phyloP scores from a whole-genome alignment of 129 eudicot genomes.

The Flaveria trinervia region DNA sequence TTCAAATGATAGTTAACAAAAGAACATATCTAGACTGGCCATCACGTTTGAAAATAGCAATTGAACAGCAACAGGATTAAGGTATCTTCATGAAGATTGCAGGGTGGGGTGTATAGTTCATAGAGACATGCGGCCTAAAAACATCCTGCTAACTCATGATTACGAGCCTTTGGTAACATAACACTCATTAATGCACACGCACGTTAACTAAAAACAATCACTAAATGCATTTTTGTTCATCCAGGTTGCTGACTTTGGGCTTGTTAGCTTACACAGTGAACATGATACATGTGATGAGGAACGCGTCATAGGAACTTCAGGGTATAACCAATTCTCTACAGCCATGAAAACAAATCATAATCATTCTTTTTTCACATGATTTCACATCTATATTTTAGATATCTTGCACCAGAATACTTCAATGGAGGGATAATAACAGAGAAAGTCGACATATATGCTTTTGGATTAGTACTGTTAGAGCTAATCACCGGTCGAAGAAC shows the following conservation, averaged over 20 bases:
- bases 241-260: conserved; percentile 96
- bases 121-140: conserved; percentile 80
- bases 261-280: conserved; percentile 75
- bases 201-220: neutral
- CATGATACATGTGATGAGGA: conserved; percentile 54
- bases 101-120: conserved; percentile 88
- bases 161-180: conserved; percentile 84
- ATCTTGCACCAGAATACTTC: conserved; percentile 87
- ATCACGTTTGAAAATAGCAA: conserved; percentile 76
- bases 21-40: conserved; percentile 54
- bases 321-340: conserved; percentile 42
- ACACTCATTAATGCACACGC: neutral
- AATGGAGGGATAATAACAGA: conserved; percentile 66
- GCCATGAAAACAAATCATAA: neutral
- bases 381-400: conserved; percentile 38
- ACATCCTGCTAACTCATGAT: conserved; percentile 87
- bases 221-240: conserved; percentile 14
- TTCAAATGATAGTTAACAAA: conserved; percentile 45
- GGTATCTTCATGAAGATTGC: conserved; percentile 97
- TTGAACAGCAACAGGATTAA: conserved; percentile 91
- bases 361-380: neutral
- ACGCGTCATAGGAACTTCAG: conserved; percentile 64
- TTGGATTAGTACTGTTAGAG: conserved; percentile 84
- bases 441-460: conserved; percentile 86
- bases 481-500: conserved; percentile 70